Conservation (phyloP, 2,329 filamentous ascomycete species). For the Fusarium lateritium region DNA sequence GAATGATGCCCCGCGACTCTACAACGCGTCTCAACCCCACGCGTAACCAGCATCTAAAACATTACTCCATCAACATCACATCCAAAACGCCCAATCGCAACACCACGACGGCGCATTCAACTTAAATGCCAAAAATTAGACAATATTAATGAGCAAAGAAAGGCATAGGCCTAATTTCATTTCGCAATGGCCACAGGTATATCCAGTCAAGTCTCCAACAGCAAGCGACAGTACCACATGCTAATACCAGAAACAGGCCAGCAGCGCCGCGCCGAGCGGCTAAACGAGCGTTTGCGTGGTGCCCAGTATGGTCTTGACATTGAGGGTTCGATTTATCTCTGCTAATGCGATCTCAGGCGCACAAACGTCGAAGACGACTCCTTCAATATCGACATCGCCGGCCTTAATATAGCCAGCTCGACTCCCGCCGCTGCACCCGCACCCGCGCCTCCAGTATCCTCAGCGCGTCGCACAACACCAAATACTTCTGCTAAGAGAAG, state of each 20-base stretch:
- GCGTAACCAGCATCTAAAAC: slow-evolving; percentile 43
- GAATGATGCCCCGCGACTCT: slow-evolving; percentile 42
- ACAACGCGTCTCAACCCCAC: slow-evolving; percentile 47
- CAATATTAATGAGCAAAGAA: slow-evolving; percentile 20
- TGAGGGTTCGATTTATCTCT: no score
- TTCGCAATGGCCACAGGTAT: slow-evolving; percentile 56
- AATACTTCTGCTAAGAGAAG: slow-evolving; percentile 66
- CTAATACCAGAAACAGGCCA: slow-evolving; percentile 48
- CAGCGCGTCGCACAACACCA: slow-evolving; percentile 57
- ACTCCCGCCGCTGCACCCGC: slow-evolving; percentile 45
- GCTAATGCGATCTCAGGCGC: slow-evolving; percentile 55
- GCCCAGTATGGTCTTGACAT: slow-evolving; percentile 65
- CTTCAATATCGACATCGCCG: slow-evolving; percentile 68
- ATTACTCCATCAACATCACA: slow-evolving; percentile 43
- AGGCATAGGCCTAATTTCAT: neutral
- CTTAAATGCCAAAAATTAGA: fast-evolving
- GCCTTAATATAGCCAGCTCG: slow-evolving; percentile 53
- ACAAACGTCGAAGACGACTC: slow-evolving; percentile 73
- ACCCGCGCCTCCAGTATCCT: slow-evolving; percentile 43
- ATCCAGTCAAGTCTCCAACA: neutral
- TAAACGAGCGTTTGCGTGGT: slow-evolving; percentile 76
- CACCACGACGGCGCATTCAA: neutral
- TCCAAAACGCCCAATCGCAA: slow-evolving; percentile 12
- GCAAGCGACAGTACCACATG: neutral
- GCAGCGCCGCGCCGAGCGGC: slow-evolving; percentile 72